Conservation (phyloP, 345 rosid genomes). For the Lagerstroemia speciosa region DNA sequence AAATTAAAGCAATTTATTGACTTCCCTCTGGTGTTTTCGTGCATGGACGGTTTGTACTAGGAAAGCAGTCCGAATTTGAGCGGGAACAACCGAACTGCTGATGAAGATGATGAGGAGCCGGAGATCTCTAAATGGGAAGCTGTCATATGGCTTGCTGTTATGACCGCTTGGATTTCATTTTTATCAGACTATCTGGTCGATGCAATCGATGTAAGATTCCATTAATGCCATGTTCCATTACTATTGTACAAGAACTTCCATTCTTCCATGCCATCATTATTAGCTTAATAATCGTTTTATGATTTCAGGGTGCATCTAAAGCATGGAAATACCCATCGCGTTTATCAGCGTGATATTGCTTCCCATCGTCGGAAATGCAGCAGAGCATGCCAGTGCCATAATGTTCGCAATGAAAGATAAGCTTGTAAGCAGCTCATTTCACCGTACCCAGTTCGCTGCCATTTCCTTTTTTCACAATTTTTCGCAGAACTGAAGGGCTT, state of each 20-base stretch:
- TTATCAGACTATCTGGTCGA: constrained; percentile 84
- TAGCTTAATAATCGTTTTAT: too few relatives aligned
- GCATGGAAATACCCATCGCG: constrained; percentile 68
- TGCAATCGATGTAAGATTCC: constrained; percentile 58
- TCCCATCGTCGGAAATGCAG: constrained; percentile 94
- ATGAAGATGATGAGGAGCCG: constrained; percentile 57
- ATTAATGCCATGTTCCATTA: neutral
- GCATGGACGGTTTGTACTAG: constrained; percentile 18
- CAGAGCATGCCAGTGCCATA: constrained; percentile 88
- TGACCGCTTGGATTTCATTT: constrained; percentile 86
- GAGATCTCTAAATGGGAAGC: constrained; percentile 84
- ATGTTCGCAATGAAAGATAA: constrained; percentile 98
- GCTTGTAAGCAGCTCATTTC: constrained; percentile 46
- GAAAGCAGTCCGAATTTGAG: constrained; percentile 30
- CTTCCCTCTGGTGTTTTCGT: neutral
- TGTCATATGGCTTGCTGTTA: constrained; percentile 65
- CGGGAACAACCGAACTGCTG: constrained; percentile 25
- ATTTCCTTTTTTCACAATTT: neutral
- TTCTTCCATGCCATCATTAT: neutral
- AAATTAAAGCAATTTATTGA: neutral
- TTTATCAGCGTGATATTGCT: constrained; percentile 93
- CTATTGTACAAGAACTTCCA: neutral
- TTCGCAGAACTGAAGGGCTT: neutral
- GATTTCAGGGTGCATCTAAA: constrained; percentile 63
- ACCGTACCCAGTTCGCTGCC: neutral